Percentiles rank a stretch among this genome's conserved stretches.
Conservation (phyloP, 2,329 filamentous ascomycete species). For the Westerdykella sp. region DNA sequence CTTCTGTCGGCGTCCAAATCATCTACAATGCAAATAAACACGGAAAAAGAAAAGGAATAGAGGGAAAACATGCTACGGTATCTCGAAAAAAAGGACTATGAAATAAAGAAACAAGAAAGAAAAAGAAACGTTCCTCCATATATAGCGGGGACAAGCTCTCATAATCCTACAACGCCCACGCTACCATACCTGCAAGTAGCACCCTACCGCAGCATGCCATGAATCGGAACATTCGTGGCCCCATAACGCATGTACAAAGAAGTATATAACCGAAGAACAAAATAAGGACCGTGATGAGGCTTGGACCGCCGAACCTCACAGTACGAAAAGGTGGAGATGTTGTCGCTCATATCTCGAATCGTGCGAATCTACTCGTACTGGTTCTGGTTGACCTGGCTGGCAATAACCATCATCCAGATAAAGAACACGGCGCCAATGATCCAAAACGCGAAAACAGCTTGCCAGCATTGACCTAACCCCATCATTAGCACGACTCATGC, state of each 20-base stretch:
- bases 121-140: neutral
- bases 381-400: slow-evolving; percentile 49
- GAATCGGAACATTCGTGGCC: neutral
- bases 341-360: neutral
- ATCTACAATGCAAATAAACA: neutral
- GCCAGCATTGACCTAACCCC: slow-evolving; percentile 52
- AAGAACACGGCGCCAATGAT: slow-evolving; percentile 58
- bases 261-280: neutral
- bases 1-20: no score
- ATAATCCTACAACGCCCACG: no score
- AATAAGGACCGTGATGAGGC: neutral
- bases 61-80: neutral
- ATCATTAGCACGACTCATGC: slow-evolving; percentile 11
- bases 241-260: neutral
- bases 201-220: no score
- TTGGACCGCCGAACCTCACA: neutral
- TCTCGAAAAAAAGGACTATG: neutral
- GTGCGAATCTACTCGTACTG: slow-evolving; percentile 30
- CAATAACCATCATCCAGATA: slow-evolving; percentile 61
- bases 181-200: no score
- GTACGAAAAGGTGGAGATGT: neutral
- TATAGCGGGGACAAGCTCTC: neutral
- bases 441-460: slow-evolving; percentile 58
- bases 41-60: neutral
- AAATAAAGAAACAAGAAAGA: neutral